Conservation (phyloP, 2,329 filamentous ascomycete species). For the Tolypocladium album region DNA sequence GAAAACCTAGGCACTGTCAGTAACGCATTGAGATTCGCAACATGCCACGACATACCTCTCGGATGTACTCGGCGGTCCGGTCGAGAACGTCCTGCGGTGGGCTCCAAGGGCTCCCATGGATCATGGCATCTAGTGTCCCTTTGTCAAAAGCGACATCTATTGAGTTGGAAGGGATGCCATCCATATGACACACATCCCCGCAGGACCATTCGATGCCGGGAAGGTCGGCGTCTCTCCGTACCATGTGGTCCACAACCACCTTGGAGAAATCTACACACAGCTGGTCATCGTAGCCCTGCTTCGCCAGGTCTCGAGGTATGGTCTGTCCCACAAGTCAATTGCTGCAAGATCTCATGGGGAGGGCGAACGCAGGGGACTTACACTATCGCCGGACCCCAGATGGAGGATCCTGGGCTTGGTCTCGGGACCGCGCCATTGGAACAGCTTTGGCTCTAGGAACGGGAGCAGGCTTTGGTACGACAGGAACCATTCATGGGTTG, state of each 20-base stretch:
- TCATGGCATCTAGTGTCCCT: slow-evolving; percentile 44
- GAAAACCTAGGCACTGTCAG: slow-evolving; percentile 12
- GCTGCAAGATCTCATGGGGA: background rate
- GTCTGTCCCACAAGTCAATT: slow-evolving; percentile 24
- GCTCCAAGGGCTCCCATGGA: slow-evolving; percentile 41
- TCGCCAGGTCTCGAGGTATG: slow-evolving; percentile 36
- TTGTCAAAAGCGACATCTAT: slow-evolving; percentile 50
- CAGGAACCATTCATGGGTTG: slow-evolving; percentile 44
- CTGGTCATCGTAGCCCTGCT: slow-evolving; percentile 38
- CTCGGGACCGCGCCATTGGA: slow-evolving; percentile 15
- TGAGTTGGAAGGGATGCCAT: slow-evolving; percentile 22
- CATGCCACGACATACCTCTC: slow-evolving; percentile 26
- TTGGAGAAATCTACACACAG: slow-evolving; percentile 47
- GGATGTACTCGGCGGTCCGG: slow-evolving; percentile 36
- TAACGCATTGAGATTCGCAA: background rate
- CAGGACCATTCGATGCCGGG: slow-evolving; percentile 35
- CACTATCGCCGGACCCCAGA: slow-evolving; percentile 47
- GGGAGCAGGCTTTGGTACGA: slow-evolving; percentile 33
- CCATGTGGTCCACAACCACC: slow-evolving; percentile 42
- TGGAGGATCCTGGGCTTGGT: slow-evolving; percentile 37
- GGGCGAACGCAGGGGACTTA: slow-evolving; percentile 16
- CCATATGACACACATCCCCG: slow-evolving; percentile 41
- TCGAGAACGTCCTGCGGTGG: slow-evolving; percentile 36
- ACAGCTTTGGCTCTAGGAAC: slow-evolving; percentile 34
- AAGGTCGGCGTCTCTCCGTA: slow-evolving; percentile 23